phyloP scores from a whole-genome alignment of 2,329 filamentous ascomycete species.

The Pseudogymnoascus sp. region DNA sequence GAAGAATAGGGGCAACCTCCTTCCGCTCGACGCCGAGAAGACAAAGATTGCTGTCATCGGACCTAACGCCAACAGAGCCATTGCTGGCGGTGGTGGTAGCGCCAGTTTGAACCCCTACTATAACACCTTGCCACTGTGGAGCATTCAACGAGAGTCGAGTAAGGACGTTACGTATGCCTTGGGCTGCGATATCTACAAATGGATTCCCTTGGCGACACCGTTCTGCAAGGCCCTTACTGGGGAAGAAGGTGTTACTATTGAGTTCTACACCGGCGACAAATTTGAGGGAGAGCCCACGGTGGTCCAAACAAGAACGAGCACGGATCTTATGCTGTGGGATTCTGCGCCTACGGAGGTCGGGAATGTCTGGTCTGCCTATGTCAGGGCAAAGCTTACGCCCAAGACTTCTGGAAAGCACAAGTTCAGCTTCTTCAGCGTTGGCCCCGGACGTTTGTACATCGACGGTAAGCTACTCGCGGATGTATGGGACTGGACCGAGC shows the following conservation, averaged over 20 bases:
- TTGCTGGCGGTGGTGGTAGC: slow-evolving; percentile 61
- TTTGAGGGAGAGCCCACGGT: slow-evolving; percentile 52
- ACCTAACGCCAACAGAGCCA: slow-evolving; percentile 59
- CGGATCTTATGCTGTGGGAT: slow-evolving; percentile 64
- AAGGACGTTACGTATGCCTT: slow-evolving; percentile 53
- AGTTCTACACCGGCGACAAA: slow-evolving; percentile 58
- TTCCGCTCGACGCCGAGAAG: slow-evolving; percentile 49
- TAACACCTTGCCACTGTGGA: slow-evolving; percentile 56
- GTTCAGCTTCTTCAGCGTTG: slow-evolving; percentile 61
- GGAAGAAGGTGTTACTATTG: slow-evolving; percentile 53
- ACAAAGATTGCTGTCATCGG: slow-evolving; percentile 59
- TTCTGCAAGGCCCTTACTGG: slow-evolving; percentile 51
- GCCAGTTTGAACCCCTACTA: slow-evolving; percentile 64
- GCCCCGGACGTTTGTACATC: slow-evolving; percentile 54
- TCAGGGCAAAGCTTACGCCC: slow-evolving; percentile 49
- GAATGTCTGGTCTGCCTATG: slow-evolving; percentile 55
- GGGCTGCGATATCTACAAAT: slow-evolving; percentile 58
- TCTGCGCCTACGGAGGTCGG: slow-evolving; percentile 55
- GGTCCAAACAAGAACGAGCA: slow-evolving; percentile 53
- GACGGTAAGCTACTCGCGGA: slow-evolving; percentile 54
- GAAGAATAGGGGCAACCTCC: slow-evolving; percentile 53
- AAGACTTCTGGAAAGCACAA: slow-evolving; percentile 55
- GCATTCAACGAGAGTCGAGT: slow-evolving; percentile 48
- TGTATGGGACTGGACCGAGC: slow-evolving; percentile 62
- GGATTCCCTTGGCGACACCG: slow-evolving; percentile 55